Evolutionary conservation across 345 rosid genomes (phyloP).

Genomic region (Brassica nigra): DNA sequence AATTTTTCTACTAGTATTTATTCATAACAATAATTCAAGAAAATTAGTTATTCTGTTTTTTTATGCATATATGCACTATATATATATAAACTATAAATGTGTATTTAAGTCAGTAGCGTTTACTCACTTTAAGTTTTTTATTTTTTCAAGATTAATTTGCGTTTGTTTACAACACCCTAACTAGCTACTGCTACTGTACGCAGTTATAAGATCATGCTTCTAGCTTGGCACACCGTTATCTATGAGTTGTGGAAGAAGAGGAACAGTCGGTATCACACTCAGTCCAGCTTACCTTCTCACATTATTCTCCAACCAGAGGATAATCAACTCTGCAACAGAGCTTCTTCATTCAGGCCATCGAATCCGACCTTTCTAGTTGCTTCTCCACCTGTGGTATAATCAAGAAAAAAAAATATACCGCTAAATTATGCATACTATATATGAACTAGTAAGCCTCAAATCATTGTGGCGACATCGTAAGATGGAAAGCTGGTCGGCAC

Average conservation of each 20-base stretch:
- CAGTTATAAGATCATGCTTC: background rate
- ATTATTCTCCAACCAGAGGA: background rate
- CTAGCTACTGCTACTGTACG: background rate
- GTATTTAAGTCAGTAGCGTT: too few species aligned
- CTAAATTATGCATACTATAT: background rate
- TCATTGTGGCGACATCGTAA: conserved; percentile 13
- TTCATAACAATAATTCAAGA: background rate
- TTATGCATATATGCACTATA: too few species aligned
- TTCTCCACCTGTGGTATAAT: background rate
- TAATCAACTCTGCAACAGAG: background rate
- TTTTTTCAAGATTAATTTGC: too few species aligned
- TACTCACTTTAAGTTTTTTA: too few species aligned
- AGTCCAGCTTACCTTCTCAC: background rate
- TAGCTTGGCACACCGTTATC: background rate
- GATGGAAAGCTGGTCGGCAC: conserved; percentile 19
- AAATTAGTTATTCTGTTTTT: background rate
- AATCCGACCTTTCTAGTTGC: background rate
- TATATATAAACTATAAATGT: too few species aligned
- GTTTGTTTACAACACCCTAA: background rate
- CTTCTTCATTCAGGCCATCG: background rate
- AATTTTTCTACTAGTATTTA: background rate
- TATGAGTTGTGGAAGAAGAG: background rate
- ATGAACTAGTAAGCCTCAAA: background rate
- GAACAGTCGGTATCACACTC: background rate
- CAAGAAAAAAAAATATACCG: background rate